Evolutionary conservation across 495 filamentous ascomycete genomes (phyloP), one percentile per base, ranked within the genome.

Genomic region (Chlorociboria aeruginascens): DNA sequence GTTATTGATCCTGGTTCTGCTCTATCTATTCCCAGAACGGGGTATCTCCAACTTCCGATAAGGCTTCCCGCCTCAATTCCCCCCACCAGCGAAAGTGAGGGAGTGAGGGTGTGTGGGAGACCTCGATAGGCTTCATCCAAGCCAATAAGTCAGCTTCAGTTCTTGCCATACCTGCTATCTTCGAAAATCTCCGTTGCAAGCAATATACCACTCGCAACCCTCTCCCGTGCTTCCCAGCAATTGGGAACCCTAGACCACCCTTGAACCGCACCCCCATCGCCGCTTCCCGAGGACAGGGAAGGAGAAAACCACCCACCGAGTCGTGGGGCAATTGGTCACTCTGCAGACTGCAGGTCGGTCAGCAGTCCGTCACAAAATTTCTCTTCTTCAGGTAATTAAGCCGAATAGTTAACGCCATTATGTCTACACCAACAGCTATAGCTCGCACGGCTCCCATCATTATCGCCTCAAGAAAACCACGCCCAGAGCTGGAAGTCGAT

Each of bases 381-480:
- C 48, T 44, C 48, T 59, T 46, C 50, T 50, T 55, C 50, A 52
- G 34, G 9, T 50, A 50, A 48, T 29, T 40, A 40, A 28, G 31
- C 55, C 47, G 48, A 49, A 48, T 51, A 53, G 46, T 53, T 55
- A 52, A 54, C 50, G 52, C 48, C 63, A 54, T 58, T 66, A 76
- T 76, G 72, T 68, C 72, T 43, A 63, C 62, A 52, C 63, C 69
- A 55, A 62, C 60, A 51, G 52, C 66, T 51, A 62, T 29, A 29
- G 29, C 76, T 62, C 64, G 73, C 61, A 75, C 72, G 63, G 69
- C 66, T 54, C 73, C 73, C 55, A 77, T 77, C 52, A 69, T 71
- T 56, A 77, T 77, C 54, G 72, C 73, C 44, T 66, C 73, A 55
- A 72, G 73, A 59, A 69, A 69, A 33, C 63, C 68, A 43, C 64